phyloP scores from a whole-genome alignment of 2,329 filamentous ascomycete species.

The Zymoseptoria ardabiliae region DNA sequence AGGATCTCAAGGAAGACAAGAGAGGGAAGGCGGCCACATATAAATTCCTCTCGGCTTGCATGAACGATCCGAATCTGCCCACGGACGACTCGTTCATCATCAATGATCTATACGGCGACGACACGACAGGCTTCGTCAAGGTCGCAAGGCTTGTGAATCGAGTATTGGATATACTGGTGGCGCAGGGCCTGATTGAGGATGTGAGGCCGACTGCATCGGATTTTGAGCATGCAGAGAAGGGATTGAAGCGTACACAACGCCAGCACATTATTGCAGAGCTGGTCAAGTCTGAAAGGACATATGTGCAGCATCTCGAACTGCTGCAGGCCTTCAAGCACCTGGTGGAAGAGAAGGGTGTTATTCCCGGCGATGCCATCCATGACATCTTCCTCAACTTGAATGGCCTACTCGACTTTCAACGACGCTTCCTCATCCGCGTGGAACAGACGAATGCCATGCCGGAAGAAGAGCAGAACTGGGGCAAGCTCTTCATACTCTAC shows the following conservation, averaged over 20 bases:
- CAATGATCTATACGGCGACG: constrained; percentile 82
- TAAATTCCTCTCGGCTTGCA: constrained; percentile 84
- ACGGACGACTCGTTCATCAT: constrained; percentile 84
- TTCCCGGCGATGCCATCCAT: constrained; percentile 84
- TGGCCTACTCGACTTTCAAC: constrained; percentile 87
- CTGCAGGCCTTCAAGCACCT: constrained; percentile 86
- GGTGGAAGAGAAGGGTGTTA: constrained; percentile 76
- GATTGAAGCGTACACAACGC: constrained; percentile 57
- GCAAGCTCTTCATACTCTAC: constrained; percentile 77
- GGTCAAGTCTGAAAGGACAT: constrained; percentile 92
- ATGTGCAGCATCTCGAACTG: constrained; percentile 93
- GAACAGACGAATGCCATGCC: constrained; percentile 89
- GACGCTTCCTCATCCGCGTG: constrained; percentile 87
- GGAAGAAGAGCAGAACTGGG: constrained; percentile 77
- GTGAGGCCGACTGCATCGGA: constrained; percentile 47
- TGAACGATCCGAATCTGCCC: constrained; percentile 72
- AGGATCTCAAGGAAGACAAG: constrained; percentile 59
- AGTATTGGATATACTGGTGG: constrained; percentile 78
- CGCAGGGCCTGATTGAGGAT: constrained; percentile 64
- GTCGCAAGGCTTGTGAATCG: constrained; percentile 88
- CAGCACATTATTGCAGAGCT: constrained; percentile 89
- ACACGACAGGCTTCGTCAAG: constrained; percentile 96
- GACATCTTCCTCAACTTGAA: constrained; percentile 97
- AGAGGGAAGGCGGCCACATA: constrained; percentile 81
- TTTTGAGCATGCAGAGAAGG: constrained; percentile 40